phyloP scores from a whole-genome alignment of 2,329 filamentous ascomycete species.

The Aaosphaeria arxii region DNA sequence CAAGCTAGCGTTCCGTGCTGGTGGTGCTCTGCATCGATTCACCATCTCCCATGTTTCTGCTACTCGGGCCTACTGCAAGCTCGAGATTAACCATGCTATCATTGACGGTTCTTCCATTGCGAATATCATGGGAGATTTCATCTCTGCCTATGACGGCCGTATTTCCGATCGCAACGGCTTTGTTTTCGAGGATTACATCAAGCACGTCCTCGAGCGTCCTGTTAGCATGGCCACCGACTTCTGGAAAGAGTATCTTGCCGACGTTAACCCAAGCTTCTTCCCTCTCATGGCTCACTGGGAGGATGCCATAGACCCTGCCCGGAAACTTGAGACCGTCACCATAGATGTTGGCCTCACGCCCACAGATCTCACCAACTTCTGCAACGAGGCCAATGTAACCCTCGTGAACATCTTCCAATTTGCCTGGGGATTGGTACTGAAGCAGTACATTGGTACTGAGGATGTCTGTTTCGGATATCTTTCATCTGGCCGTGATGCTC shows the following conservation, averaged over 20 bases:
- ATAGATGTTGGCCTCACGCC: conserved; percentile 9
- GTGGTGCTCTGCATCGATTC: conserved; percentile 25
- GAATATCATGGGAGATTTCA: conserved; percentile 12
- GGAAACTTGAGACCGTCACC: conserved; percentile 5
- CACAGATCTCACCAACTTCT: conserved; percentile 7
- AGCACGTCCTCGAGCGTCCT: conserved; percentile 8
- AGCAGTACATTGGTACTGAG: conserved; percentile 22
- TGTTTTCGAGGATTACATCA: conserved; percentile 13
- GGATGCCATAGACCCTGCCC: conserved; percentile 6
- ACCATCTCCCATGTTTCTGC: conserved; percentile 37
- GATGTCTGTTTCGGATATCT: conserved; percentile 44
- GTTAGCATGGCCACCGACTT: conserved; percentile 6
- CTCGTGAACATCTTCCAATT: conserved; percentile 18
- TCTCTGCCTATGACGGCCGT: conserved; percentile 10
- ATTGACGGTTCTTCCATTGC: conserved; percentile 49
- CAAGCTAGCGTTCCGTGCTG: conserved; percentile 3
- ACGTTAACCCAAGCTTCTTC: conserved; percentile 15
- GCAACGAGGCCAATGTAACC: conserved; percentile 9
- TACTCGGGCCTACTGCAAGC: conserved; percentile 37
- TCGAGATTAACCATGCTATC: conserved; percentile 51
- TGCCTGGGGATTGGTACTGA: conserved; percentile 36
- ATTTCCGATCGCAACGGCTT: conserved; percentile 8
- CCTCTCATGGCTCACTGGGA: conserved; percentile 11
- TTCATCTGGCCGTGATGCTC: conserved; percentile 38
- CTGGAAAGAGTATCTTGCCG: conserved; percentile 12